Evolutionary conservation across 1,284 basidiomycete species (phyloP), one percentile per base, ranked within the genome.

Genomic region (Cryptococcus floricola): DNA sequence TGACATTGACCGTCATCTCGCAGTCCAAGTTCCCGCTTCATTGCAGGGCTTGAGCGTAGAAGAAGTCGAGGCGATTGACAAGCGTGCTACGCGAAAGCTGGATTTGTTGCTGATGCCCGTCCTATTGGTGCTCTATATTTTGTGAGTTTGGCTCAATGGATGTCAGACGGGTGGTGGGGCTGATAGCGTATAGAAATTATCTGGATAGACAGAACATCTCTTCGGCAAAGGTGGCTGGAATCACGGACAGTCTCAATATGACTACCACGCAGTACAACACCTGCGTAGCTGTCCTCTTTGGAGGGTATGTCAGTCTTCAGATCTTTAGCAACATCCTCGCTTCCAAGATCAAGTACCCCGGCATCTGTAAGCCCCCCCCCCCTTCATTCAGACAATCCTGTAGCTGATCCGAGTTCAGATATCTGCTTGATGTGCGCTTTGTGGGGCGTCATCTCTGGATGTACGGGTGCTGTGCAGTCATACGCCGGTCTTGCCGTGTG

Each of bases 271-370:
- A 78, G 42, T 78, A 74, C 64, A 63, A 64, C 18, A 77, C 76
- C 0, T 66, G 68, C 13, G 68, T 79, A 2, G 71, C 75, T 5
- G 68, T 80, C 34, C 68, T 80, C 2, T 80, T 74, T 52, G 78
- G 64, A 16, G 48, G 66, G 27, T 71, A 67, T 52, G 66, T 70
- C 43, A 51, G 64, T 6, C 61, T 72, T 19, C 73, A 73, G 49
- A 54, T 74, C 31, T 69, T 69, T 10, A 67, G 64, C 31, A 74
- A 74, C 61, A 74, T 75, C 65, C 48, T 75, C 34, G 65, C 61
- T 23, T 61, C 66, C 43, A 68, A 70, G 56, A 67, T 70, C 56
- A 52, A 54, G 42, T 61, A 54, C 23, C 68, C 68, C 14, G 68
- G 65, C 50, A 55, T 64, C 49, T 68, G 66, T 68, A 45, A 57